Evolutionary conservation across 331 rosid genomes (phyloP).

Genomic region (Rosa hybrid): DNA sequence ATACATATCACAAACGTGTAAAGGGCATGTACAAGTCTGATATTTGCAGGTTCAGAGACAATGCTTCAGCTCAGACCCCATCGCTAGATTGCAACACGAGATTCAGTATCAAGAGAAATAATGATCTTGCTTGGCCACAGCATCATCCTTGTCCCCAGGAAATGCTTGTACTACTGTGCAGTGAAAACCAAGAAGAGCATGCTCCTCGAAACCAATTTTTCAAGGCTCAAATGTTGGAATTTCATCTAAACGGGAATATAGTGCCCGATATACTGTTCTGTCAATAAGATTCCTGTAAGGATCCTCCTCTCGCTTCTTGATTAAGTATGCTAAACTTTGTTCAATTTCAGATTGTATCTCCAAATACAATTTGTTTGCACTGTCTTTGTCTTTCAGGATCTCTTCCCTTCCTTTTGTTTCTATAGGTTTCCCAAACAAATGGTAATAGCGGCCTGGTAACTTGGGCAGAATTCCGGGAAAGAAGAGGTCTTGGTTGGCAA

Average conservation of each 20-base stretch:
- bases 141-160: neutral
- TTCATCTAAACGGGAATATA: conserved; percentile 38
- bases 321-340: conserved; percentile 53
- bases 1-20: neutral
- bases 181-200: neutral
- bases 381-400: conserved; percentile 58
- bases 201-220: conserved; percentile 21
- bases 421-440: conserved; percentile 83
- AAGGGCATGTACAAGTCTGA: neutral
- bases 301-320: conserved; percentile 86
- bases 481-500: conserved; percentile 40
- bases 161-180: neutral
- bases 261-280: conserved; percentile 56
- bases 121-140: neutral
- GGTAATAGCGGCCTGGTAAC: conserved; percentile 78
- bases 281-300: conserved; percentile 69
- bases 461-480: conserved; percentile 58
- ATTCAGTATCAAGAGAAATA: neutral
- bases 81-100: neutral
- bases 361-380: conserved; percentile 64
- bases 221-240: conserved; percentile 79
- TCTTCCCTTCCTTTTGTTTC: conserved; percentile 67
- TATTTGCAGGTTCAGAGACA: neutral
- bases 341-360: conserved; percentile 74
- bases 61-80: neutral